These are phyloP conservation scores for Cladosporium halotolerans DNA, from an alignment of 2,329 filamentous ascomycete species.

Conservation along the genomic window DNA sequence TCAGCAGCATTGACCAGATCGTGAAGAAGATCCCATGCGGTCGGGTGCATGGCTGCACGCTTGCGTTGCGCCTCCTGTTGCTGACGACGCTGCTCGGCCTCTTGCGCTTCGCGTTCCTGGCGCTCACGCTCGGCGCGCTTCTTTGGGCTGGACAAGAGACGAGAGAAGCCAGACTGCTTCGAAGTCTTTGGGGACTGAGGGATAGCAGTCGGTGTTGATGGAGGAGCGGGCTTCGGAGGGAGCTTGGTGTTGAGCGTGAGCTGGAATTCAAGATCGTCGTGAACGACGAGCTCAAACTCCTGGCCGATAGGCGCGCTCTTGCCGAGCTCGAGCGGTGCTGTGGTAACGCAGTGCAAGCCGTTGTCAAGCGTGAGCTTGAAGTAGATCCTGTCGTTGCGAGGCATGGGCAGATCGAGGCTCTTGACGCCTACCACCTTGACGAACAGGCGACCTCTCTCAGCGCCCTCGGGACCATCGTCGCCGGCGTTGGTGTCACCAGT, in stretches of 20 bases:
- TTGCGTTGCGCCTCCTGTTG: slow-evolving; percentile 42
- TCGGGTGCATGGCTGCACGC: slow-evolving; percentile 57
- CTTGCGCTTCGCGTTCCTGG: slow-evolving; percentile 74
- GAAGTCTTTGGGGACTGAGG: slow-evolving; percentile 58
- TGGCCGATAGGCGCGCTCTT: slow-evolving; percentile 92
- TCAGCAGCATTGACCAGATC: slow-evolving; percentile 78
- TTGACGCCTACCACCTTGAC: slow-evolving; percentile 99
- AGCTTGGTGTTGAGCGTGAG: slow-evolving; percentile 94
- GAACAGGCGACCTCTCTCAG: slow-evolving; percentile 84
- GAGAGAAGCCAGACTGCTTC: slow-evolving; percentile 84
- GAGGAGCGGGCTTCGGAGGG: slow-evolving; percentile 59
- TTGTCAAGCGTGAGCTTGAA: slow-evolving; percentile 98
- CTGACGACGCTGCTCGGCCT: slow-evolving; percentile 45
- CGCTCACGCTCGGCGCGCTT: slow-evolving; percentile 93
- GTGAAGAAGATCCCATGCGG: slow-evolving; percentile 79
- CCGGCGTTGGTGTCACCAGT: slow-evolving; percentile 41
- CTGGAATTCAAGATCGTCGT: slow-evolving; percentile 98
- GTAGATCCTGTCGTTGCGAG: slow-evolving; percentile 82
- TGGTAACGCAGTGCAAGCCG: slow-evolving; percentile 94
- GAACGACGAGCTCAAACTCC: slow-evolving; percentile 94
- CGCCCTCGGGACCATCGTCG: slow-evolving; percentile 59
- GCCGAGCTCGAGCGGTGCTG: slow-evolving; percentile 86
- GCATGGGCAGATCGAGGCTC: slow-evolving; percentile 84
- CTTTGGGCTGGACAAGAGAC: slow-evolving; percentile 88
- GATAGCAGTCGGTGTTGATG: slow-evolving; percentile 29